Percentiles rank a stretch among this genome's conserved stretches.
These are phyloP conservation scores for Rhizophora apiculata DNA, from an alignment of 345 rosid genomes.

Conservation along the genomic window DNA sequence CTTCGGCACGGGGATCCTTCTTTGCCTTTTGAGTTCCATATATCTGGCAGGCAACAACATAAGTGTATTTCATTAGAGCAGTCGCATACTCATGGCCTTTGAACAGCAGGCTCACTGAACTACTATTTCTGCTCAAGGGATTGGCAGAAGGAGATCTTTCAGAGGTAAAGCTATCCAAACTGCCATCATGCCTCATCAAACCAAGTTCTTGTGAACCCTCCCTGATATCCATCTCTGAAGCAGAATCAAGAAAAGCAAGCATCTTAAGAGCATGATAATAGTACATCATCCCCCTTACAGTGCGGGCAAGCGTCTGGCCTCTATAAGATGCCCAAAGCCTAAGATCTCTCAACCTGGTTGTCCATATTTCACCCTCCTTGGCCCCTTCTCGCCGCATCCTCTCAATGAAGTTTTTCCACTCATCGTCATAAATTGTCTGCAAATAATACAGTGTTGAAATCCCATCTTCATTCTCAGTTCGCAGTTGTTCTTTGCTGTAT, in stretches of 20 bases:
- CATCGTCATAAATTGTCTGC: slow-evolving; percentile 90
- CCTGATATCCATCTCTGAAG: slow-evolving; percentile 87
- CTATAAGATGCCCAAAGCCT: slow-evolving; percentile 98
- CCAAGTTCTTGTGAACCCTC: slow-evolving; percentile 79
- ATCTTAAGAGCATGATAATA: slow-evolving; percentile 90
- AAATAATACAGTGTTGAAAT: slow-evolving; percentile 81
- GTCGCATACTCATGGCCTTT: slow-evolving; percentile 89
- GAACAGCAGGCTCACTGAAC: slow-evolving; percentile 53
- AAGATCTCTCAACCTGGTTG: slow-evolving; percentile 74
- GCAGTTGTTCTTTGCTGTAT: slow-evolving; percentile 84
- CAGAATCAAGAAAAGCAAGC: slow-evolving; percentile 96
- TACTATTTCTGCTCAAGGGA: slow-evolving; percentile 61
- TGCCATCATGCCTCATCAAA: slow-evolving; percentile 54
- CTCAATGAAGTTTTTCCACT: slow-evolving; percentile 90
- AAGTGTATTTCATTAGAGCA: slow-evolving; percentile 89
- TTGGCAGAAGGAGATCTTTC: slow-evolving; percentile 45
- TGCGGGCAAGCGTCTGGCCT: slow-evolving; percentile 93
- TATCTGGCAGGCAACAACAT: slow-evolving; percentile 95
- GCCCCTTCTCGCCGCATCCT: slow-evolving; percentile 86
- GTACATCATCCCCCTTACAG: slow-evolving; percentile 99
- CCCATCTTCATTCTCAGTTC: slow-evolving; percentile 92
- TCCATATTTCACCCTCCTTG: slow-evolving; percentile 67
- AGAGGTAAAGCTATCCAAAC: slow-evolving; percentile 35
- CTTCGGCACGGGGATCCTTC: slow-evolving; percentile 86
- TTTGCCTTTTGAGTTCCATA: slow-evolving; percentile 90